Percentiles rank a stretch among this genome's conserved stretches.
Conservation (phyloP, 2,329 filamentous ascomycete species). For the Amauroascus niger region DNA sequence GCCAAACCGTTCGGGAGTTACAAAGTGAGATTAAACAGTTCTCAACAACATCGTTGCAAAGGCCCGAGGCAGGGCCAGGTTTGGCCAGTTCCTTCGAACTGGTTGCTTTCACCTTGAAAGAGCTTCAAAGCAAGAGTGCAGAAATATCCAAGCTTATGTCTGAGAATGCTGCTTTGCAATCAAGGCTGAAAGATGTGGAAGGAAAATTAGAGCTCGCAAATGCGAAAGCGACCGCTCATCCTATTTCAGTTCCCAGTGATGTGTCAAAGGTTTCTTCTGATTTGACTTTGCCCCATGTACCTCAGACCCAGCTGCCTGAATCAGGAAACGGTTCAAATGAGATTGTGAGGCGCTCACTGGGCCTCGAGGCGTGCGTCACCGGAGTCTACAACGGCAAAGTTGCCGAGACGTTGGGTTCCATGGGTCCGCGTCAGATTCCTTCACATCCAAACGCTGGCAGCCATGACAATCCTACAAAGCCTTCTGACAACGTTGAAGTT, state of each 20-base stretch:
- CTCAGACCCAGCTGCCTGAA: background rate
- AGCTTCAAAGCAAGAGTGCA: slow-evolving; percentile 9
- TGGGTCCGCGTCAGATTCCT: background rate
- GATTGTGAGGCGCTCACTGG: slow-evolving; percentile 4
- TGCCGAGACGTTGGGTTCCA: background rate
- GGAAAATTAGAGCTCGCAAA: background rate
- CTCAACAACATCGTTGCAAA: background rate
- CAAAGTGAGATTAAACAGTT: slow-evolving; percentile 5
- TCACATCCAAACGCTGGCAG: background rate
- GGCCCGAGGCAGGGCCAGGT: background rate
- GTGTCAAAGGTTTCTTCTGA: background rate
- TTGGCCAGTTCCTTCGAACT: slow-evolving; percentile 4
- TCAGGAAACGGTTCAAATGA: slow-evolving; percentile 1
- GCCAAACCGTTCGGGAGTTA: slow-evolving; percentile 7
- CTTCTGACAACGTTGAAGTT: background rate
- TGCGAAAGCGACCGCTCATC: background rate
- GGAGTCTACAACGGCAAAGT: background rate
- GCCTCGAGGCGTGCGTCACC: background rate
- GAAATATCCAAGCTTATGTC: slow-evolving; percentile 4
- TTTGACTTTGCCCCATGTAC: background rate
- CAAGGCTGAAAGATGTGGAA: slow-evolving; percentile 2
- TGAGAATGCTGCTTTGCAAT: slow-evolving; percentile 9
- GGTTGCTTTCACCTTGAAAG: slow-evolving; percentile 14
- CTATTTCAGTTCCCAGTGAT: background rate
- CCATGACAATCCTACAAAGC: background rate